These are phyloP conservation scores for Penicillium sp. DNA, from an alignment of 2,329 filamentous ascomycete species.

Conservation along the genomic window DNA sequence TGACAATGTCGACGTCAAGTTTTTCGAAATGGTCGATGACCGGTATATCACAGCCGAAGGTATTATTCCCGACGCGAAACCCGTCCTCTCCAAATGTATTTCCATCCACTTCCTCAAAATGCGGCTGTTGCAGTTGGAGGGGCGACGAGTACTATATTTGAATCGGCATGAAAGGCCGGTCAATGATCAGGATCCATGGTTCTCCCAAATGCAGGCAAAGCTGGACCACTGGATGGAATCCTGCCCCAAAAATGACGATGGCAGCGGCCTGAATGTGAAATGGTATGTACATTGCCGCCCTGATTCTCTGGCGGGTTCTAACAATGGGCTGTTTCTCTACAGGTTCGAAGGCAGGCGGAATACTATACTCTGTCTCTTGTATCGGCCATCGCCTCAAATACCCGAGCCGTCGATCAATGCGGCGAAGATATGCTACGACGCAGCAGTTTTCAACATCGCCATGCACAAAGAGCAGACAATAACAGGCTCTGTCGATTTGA, in stretches of 20 bases:
- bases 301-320: not conserved
- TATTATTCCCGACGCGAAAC: constrained; percentile 63
- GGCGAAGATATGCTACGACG: constrained; percentile 76
- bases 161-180: constrained; percentile 72
- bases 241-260: constrained; percentile 66
- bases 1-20: constrained; percentile 79
- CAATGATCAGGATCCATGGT: constrained; percentile 83
- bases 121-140: constrained; percentile 81
- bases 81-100: constrained; percentile 77
- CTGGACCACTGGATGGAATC: constrained; percentile 74
- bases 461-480: constrained; percentile 76
- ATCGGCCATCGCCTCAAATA: constrained; percentile 86
- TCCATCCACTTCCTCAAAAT: constrained; percentile 93
- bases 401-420: constrained; percentile 76
- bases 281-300: constrained; percentile 57
- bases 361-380: constrained; percentile 82
- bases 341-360: constrained; percentile 69
- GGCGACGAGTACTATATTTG: constrained; percentile 79
- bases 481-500: constrained; percentile 72
- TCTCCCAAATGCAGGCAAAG: constrained; percentile 70
- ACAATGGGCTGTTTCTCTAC: constrained; percentile 6
- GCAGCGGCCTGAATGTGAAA: constrained; percentile 67
- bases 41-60: constrained; percentile 73
- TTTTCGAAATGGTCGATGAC: constrained; percentile 79
- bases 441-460: constrained; percentile 73